Conservation (phyloP, 2,329 filamentous ascomycete genomes). For the Colletotrichum lindemuthianum region DNA sequence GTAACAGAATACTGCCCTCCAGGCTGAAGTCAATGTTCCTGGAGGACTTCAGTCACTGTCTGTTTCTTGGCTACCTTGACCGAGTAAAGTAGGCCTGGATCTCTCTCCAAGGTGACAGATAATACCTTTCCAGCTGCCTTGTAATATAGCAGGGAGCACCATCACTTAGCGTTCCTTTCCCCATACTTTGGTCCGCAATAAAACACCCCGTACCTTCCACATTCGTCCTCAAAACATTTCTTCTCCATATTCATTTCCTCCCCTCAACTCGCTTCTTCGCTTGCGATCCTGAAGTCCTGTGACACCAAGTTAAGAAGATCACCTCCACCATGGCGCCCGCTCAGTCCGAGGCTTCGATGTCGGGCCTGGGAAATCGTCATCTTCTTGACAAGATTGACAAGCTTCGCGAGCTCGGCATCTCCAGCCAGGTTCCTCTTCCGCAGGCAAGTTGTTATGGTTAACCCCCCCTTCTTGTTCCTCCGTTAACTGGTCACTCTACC, state of each 20-base stretch:
- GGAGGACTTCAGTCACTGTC: too few species aligned
- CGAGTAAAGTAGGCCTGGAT: too few species aligned
- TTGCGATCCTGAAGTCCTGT: not conserved
- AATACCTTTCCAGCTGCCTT: too few species aligned
- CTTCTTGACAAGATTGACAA: slow-evolving; percentile 42
- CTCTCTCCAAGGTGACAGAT: too few species aligned
- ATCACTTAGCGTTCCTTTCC: too few species aligned
- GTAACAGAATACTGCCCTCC: too few species aligned
- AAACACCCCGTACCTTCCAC: too few species aligned
- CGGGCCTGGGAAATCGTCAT: slow-evolving; percentile 17
- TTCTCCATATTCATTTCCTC: not conserved
- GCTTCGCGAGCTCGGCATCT: slow-evolving; percentile 49
- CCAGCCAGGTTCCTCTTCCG: slow-evolving; percentile 43
- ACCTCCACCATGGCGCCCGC: slow-evolving; percentile 5
- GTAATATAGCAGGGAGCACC: too few species aligned
- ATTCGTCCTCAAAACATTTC: not conserved
- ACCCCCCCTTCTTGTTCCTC: slow-evolving; percentile 13
- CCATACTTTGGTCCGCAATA: too few species aligned
- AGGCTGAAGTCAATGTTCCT: too few species aligned
- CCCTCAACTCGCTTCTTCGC: not conserved
- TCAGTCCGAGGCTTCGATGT: slow-evolving; percentile 2
- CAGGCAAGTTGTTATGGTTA: slow-evolving; percentile 25
- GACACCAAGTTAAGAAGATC: too few species aligned
- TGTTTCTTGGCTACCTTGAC: too few species aligned
- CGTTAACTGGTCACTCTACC: slow-evolving; percentile 39